Evolutionary conservation across 495 filamentous ascomycete genomes (phyloP).

Genomic region (Aspergillus kassunensis): DNA sequence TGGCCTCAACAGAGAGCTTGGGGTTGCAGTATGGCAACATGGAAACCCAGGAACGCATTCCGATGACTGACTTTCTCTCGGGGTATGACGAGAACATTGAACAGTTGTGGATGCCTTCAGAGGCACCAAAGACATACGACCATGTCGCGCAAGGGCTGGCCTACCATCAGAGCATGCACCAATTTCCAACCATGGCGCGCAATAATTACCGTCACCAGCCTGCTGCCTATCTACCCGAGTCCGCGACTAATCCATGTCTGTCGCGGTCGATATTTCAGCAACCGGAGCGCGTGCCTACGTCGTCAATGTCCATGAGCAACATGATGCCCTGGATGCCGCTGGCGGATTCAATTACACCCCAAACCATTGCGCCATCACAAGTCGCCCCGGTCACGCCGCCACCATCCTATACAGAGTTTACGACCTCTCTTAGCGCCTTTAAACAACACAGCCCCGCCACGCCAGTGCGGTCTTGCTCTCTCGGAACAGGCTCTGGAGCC

Average conservation of each 20-base stretch:
- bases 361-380: slow-evolving; percentile 41
- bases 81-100: slow-evolving; percentile 45
- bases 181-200: slow-evolving; percentile 37
- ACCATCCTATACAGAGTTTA: slow-evolving; percentile 40
- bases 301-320: slow-evolving; percentile 43
- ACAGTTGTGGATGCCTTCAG: slow-evolving; percentile 40
- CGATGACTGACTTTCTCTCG: slow-evolving; percentile 37
- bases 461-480: slow-evolving; percentile 37
- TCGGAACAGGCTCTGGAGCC: slow-evolving; percentile 36
- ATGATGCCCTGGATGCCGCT: slow-evolving; percentile 42
- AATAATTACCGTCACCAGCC: slow-evolving; percentile 36
- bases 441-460: slow-evolving; percentile 42
- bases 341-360: slow-evolving; percentile 34
- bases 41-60: slow-evolving; percentile 38
- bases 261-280: slow-evolving; percentile 45
- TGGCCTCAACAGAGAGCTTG: slow-evolving; percentile 34
- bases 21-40: slow-evolving; percentile 32
- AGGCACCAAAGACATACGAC: slow-evolving; percentile 40
- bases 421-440: slow-evolving; percentile 32
- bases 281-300: slow-evolving; percentile 36
- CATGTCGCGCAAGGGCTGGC: slow-evolving; percentile 25
- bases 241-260: slow-evolving; percentile 40
- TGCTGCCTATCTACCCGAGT: slow-evolving; percentile 37
- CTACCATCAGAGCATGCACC: slow-evolving; percentile 36
- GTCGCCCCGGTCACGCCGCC: slow-evolving; percentile 40